Evolutionary conservation across 1,284 basidiomycete genomes (phyloP).

Genomic region (Abortiporus biennis): DNA sequence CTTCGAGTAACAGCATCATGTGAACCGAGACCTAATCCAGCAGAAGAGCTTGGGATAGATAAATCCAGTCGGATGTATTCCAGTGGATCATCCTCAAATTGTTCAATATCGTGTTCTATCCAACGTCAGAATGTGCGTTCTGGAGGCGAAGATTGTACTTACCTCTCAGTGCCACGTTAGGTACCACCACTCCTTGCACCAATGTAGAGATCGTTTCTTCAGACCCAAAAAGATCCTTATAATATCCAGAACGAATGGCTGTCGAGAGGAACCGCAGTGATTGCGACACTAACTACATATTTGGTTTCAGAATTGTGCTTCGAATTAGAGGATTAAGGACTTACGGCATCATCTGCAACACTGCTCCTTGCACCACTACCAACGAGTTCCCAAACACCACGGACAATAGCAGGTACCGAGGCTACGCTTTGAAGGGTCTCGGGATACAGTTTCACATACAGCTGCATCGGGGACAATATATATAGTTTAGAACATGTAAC

Average conservation of each 20-base stretch:
- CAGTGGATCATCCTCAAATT: conserved; percentile 96
- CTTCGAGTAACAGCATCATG: conserved; percentile 70
- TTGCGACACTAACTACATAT: conserved; percentile 79
- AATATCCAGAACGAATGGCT: conserved; percentile 83
- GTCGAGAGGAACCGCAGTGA: conserved; percentile 90
- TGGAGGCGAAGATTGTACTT: conserved; percentile 10
- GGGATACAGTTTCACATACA: conserved; percentile 89
- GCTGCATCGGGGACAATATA: conserved; percentile 32
- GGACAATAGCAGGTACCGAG: conserved; percentile 80
- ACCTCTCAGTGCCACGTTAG: conserved; percentile 83
- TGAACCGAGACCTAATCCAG: conserved; percentile 27
- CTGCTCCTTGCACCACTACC: conserved; percentile 66
- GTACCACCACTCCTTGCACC: conserved; percentile 87
- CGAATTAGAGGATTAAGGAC: conserved; percentile 18
- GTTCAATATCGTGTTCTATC: conserved; percentile 84
- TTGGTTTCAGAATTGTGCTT: conserved; percentile 1
- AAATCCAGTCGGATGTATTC: conserved; percentile 94
- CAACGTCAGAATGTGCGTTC: not conserved
- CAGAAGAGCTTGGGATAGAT: conserved; percentile 49
- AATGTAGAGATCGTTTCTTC: conserved; percentile 79
- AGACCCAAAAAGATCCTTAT: conserved; percentile 66
- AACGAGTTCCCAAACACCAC: conserved; percentile 88
- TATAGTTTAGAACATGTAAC: too few relatives aligned
- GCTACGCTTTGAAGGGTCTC: conserved; percentile 73
- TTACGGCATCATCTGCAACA: conserved; percentile 76